These are phyloP conservation scores for Adenanthera pavonina DNA, from an alignment of 306 rosid genomes.

Conservation along the genomic window DNA sequence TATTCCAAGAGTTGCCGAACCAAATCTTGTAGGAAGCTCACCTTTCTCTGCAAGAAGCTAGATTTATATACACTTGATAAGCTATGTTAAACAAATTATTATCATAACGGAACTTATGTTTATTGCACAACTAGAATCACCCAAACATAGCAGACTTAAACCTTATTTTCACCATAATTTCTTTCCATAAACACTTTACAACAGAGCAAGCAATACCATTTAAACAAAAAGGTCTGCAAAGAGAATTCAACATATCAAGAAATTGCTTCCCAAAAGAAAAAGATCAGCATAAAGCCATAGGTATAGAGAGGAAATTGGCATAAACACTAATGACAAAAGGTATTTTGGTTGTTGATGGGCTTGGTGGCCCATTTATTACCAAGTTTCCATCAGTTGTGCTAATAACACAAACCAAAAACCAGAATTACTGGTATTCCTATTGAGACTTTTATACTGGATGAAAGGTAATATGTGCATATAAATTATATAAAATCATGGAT, in stretches of 20 bases:
- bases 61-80: slow-evolving; percentile 50
- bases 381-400: neutral
- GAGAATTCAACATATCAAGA: neutral
- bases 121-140: neutral
- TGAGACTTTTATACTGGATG: slow-evolving; percentile 15
- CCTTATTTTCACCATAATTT: slow-evolving; percentile 26
- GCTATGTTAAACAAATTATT: slow-evolving; percentile 35
- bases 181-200: neutral
- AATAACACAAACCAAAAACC: slow-evolving; percentile 9
- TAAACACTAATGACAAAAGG: slow-evolving; percentile 9
- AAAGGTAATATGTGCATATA: neutral
- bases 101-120: slow-evolving; percentile 21
- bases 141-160: slow-evolving; percentile 23
- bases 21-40: slow-evolving; percentile 96
- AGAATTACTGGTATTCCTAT: slow-evolving; percentile 23
- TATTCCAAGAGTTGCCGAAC: slow-evolving; percentile 97
- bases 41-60: slow-evolving; percentile 99
- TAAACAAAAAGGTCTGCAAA: slow-evolving; percentile 14
- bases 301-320: neutral
- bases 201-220: neutral
- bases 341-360: neutral
- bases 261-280: slow-evolving; percentile 2
- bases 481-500: slow-evolving; percentile 34
- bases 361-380: too few species aligned
- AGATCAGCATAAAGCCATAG: neutral